Percentiles rank a stretch among this genome's conserved stretches.
These are phyloP conservation scores for Viridothelium virens DNA, from an alignment of 495 filamentous ascomycete species.

Conservation along the genomic window DNA sequence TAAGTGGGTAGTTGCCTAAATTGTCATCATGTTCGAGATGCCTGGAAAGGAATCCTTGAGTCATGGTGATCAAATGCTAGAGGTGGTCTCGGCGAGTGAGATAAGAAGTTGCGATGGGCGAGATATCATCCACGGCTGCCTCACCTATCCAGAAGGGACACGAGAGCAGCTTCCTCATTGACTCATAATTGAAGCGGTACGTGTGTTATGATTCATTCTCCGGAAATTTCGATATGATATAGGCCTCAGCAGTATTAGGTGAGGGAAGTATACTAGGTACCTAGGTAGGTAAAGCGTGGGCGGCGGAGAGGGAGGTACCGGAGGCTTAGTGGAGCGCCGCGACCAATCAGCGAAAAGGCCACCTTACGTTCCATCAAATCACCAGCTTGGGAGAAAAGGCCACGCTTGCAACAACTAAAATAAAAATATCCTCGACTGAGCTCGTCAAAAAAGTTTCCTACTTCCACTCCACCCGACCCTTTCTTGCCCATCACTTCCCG, in stretches of 20 bases:
- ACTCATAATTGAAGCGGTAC: not conserved
- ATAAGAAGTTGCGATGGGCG: not conserved
- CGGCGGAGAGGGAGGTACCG: not conserved
- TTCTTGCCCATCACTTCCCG: not conserved
- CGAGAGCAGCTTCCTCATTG: not conserved
- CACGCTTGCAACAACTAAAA: slow-evolving; percentile 12
- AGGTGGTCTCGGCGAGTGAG: too few species aligned
- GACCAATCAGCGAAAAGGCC: slow-evolving; percentile 11
- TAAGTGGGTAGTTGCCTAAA: too few species aligned
- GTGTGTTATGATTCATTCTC: not conserved
- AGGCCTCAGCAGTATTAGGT: too few species aligned
- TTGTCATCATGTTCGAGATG: too few species aligned
- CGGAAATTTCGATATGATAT: not conserved
- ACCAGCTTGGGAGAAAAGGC: not conserved
- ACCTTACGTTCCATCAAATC: slow-evolving; percentile 1
- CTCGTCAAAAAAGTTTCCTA: not conserved
- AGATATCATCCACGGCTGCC: not conserved
- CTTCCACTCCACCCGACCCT: not conserved
- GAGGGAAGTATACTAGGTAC: too few species aligned
- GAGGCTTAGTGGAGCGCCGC: not conserved
- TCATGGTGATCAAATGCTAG: too few species aligned
- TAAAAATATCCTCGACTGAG: slow-evolving; percentile 5
- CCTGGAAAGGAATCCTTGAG: too few species aligned
- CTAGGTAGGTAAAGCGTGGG: not conserved
- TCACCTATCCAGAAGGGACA: slow-evolving; percentile 2